Base-by-base conservation (phyloP, 2,329 filamentous ascomycete species). In the Ophiocordyceps australis region DNA sequence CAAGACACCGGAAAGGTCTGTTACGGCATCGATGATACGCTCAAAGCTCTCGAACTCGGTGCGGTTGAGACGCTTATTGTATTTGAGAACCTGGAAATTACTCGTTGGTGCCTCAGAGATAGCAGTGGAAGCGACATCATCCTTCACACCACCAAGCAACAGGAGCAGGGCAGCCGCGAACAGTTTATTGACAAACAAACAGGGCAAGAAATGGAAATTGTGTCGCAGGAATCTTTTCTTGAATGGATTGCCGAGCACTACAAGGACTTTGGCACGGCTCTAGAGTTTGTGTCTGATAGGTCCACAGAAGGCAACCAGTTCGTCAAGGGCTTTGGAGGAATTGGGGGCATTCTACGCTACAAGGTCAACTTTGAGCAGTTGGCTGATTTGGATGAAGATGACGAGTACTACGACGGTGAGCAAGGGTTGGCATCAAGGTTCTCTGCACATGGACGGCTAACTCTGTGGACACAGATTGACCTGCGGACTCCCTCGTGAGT, bases 281-380 rank as follows among this genome's bases (percentile, higher is more conserved):
- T 98, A 22, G 89, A 98, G 54, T 98, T 98, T 41, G 89, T 98
- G 36, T 94, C 89, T 25, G 91, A 98, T 52, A 77, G 83, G 38
- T 95, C 86, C 32, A 92, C 81, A 33, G 89, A 98, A 59, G 89
- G 89, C 50, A 98, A 98, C 59, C 89, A 98, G 63, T 98, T 98
- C 57, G 89, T 98, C 46, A 95, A 94, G 64, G 89, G 89, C 36
- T 98, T 98, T 48, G 89, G 89, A 74, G 89, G 89, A 47, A 93
- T 98, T 42, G 89, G 89, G 39, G 86, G 86, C 37, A 76, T 98
- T 46, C 73, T 98, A 49, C 83, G 89, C 42, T 98, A 98, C 74
- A 94, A 94, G 65, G 82, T 98, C 65, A 98, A 98, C 65, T 98
- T 98, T 60, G 91, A 98, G 60, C 91, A 98, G 57, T 69, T 98